phyloP scores from a whole-genome alignment of 2,329 filamentous ascomycete species.

The Seiridium cupressi region DNA sequence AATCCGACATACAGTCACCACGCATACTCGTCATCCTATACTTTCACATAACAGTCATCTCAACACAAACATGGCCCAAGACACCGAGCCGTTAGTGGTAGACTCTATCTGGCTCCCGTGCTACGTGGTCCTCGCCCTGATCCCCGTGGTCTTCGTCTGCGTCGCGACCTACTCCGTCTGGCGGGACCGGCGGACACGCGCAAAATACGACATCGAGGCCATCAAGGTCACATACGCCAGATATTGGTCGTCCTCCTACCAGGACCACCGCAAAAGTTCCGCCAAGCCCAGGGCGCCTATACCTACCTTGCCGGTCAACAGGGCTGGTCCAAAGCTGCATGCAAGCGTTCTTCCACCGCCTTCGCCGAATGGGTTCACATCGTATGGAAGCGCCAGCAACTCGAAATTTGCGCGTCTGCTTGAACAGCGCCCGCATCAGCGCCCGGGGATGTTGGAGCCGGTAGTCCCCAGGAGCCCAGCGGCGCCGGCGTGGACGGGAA shows the following conservation, averaged over 20 bases:
- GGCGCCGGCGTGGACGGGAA: background rate
- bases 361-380: background rate
- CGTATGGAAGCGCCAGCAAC: too few species aligned
- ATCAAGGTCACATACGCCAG: constrained; percentile 26
- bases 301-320: too few species aligned
- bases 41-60: background rate
- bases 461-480: background rate
- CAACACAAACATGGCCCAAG: background rate
- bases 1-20: background rate
- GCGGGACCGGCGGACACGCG: constrained; percentile 9
- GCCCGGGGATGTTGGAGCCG: background rate
- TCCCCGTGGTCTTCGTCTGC: constrained; percentile 19
- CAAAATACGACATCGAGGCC: constrained; percentile 16
- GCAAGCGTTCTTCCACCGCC: background rate
- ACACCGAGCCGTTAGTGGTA: background rate
- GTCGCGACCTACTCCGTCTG: constrained; percentile 15
- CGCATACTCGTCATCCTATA: too few species aligned
- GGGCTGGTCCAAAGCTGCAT: too few species aligned
- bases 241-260: constrained; percentile 18
- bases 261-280: too few species aligned
- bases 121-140: constrained; percentile 20
- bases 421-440: background rate
- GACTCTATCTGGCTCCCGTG: constrained; percentile 21
- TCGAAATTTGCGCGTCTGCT: too few species aligned
- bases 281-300: too few species aligned